phyloP scores from a whole-genome alignment of 2,329 filamentous ascomycete genomes.

The Colletotrichum simmondsii region DNA sequence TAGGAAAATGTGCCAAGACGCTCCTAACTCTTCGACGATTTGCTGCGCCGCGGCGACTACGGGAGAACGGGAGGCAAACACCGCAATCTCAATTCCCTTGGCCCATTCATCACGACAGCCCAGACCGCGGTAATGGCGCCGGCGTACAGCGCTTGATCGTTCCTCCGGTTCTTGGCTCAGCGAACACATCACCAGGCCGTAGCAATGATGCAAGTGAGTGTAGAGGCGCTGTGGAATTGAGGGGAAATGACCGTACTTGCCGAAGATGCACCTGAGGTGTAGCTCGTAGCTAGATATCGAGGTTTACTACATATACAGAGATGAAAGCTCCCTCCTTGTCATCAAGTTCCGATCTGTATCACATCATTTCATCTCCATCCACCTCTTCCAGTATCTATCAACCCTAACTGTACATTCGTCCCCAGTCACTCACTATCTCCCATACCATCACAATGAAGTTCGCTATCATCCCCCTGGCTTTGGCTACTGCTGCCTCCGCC shows the following conservation, averaged over 20 bases:
- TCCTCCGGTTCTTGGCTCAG: slow-evolving; percentile 10
- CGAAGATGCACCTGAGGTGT: not conserved
- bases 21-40: not conserved
- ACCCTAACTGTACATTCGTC: not conserved
- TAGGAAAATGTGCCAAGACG: not conserved
- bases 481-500: slow-evolving; percentile 18
- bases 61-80: not conserved
- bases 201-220: not conserved
- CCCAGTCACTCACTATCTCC: not conserved
- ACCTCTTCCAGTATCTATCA: not conserved
- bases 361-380: not conserved
- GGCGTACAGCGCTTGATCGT: not conserved
- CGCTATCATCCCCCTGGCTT: not conserved
- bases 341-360: not conserved
- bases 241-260: not conserved
- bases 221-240: not conserved
- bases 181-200: slow-evolving; percentile 7
- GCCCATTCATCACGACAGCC: slow-evolving; percentile 22
- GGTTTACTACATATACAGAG: not conserved
- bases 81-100: slow-evolving; percentile 14
- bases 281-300: not conserved
- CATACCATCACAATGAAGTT: slow-evolving; percentile 13
- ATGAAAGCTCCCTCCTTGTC: not conserved
- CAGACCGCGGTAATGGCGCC: not conserved
- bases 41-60: not conserved